Evolutionary conservation across 257 asterid genomes (phyloP).

Genomic region (Solanum bulbocastanum): DNA sequence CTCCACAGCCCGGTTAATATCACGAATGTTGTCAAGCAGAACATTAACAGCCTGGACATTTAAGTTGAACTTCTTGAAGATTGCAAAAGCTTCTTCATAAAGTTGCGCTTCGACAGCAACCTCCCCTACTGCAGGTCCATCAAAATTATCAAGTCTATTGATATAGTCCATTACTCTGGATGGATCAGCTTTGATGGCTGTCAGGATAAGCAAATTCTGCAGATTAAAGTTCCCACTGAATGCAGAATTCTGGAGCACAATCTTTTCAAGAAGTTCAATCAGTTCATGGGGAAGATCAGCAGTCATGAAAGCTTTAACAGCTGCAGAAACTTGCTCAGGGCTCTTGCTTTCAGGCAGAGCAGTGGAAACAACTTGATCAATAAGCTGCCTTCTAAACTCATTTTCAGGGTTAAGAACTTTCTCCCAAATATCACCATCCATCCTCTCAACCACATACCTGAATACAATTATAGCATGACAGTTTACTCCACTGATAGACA

Average conservation of each 20-base stretch:
- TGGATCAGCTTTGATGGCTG: conserved; percentile 97
- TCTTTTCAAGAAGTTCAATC: conserved; percentile 97
- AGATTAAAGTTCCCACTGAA: conserved; percentile 97
- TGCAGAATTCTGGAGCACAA: conserved; percentile 94
- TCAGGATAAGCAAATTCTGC: conserved; percentile 85
- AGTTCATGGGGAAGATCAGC: conserved; percentile 99
- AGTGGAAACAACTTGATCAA: conserved; percentile 99
- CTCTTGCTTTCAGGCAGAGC: conserved; percentile 99
- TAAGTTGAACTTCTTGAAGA: conserved; percentile 94
- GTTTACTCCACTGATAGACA: not conserved
- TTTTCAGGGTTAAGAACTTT: conserved; percentile 93
- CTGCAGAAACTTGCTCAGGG: conserved; percentile 99
- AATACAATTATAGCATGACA: conserved; percentile 1
- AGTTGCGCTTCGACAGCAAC: conserved; percentile 94
- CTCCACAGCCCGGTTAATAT: conserved; percentile 90
- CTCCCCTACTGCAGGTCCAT: conserved; percentile 99
- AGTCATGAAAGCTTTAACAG: conserved; percentile 98
- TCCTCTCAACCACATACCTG: conserved; percentile 96
- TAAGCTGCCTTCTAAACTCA: conserved; percentile 92
- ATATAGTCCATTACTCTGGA: conserved; percentile 97
- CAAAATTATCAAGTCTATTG: conserved; percentile 96
- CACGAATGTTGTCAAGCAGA: conserved; percentile 79
- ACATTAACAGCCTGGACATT: conserved; percentile 98
- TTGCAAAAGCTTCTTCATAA: conserved; percentile 92
- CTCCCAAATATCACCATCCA: conserved; percentile 98